Percentiles rank a stretch among this genome's conserved stretches.
phyloP scores from a whole-genome alignment of 192 early-diverging fungal genomes.

The Backusella luteola region DNA sequence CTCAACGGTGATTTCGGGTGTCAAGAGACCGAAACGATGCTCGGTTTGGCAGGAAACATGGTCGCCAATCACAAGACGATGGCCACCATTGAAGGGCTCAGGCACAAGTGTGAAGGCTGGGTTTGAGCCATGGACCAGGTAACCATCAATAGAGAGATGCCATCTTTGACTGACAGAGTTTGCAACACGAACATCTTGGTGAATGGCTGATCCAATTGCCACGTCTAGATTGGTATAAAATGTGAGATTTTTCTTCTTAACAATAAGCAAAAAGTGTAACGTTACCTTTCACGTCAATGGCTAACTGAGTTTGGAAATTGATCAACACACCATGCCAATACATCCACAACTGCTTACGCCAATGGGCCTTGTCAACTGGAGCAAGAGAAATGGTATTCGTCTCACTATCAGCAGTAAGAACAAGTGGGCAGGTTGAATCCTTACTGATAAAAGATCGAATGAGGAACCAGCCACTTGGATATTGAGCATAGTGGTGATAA shows the following conservation, averaged over 20 bases:
- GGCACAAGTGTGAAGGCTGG: conserved; percentile 7
- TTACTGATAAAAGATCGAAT: conserved; percentile 19
- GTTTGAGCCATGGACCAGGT: background rate
- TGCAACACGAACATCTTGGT: background rate
- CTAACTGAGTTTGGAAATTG: conserved; percentile 24
- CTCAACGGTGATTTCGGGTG: conserved; percentile 9
- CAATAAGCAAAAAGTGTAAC: background rate
- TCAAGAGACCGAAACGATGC: conserved; percentile 31
- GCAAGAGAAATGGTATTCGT: background rate
- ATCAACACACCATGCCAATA: conserved; percentile 22
- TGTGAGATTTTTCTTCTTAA: background rate
- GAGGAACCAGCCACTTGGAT: conserved; percentile 33
- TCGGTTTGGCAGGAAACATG: background rate
- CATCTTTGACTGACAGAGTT: conserved; percentile 12
- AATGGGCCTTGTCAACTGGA: background rate
- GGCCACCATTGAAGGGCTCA: background rate
- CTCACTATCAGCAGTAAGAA: conserved; percentile 18
- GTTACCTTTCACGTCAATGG: conserved; percentile 14
- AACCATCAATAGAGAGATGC: conserved; percentile 19
- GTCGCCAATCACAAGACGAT: background rate
- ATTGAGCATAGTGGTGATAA: conserved; percentile 27
- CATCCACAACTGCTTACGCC: conserved; percentile 32
- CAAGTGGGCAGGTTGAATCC: conserved; percentile 5
- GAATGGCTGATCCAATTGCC: background rate
- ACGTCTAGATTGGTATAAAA: background rate